A percentile compares a stretch with the other conserved stretches of the same genome.
Evolutionary conservation across 2,329 filamentous ascomycete species (phyloP).

Genomic region (Ophiocordyceps camponoti-saundersi): DNA sequence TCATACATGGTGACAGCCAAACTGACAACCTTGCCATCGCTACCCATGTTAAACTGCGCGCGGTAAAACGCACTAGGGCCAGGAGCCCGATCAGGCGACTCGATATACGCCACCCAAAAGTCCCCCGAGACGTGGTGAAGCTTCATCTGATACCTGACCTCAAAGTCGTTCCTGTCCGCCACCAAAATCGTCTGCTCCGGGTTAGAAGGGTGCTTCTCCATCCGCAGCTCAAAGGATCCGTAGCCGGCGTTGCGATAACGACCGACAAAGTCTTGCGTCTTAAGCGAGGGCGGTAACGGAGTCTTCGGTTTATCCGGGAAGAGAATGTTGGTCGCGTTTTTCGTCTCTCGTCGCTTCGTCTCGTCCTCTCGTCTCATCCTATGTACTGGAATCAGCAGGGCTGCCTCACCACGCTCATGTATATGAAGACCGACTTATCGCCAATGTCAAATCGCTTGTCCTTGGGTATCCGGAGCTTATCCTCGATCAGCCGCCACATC

Average conservation of each 20-base stretch:
- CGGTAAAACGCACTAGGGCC: constrained; percentile 1
- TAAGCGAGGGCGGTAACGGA: constrained; percentile 17
- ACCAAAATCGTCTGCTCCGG: constrained; percentile 7
- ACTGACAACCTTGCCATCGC: background rate
- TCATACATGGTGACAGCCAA: background rate
- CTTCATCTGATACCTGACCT: constrained; percentile 5
- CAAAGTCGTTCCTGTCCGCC: constrained; percentile 6
- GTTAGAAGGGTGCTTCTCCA: constrained; percentile 3
- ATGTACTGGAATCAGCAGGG: background rate
- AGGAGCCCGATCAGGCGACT: background rate
- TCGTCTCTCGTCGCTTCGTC: constrained; percentile 8
- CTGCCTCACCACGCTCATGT: no score
- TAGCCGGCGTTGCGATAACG: constrained; percentile 27
- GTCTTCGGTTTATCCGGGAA: constrained; percentile 20
- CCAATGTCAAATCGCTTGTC: constrained; percentile 7
- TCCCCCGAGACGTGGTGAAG: constrained; percentile 12
- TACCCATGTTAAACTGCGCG: constrained; percentile 3
- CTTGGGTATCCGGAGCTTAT: constrained; percentile 9
- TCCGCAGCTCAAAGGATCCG: constrained; percentile 7
- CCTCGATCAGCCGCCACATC: constrained; percentile 12
- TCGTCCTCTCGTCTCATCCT: background rate
- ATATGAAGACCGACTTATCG: constrained; percentile 3
- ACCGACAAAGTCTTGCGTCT: constrained; percentile 16
- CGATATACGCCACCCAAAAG: constrained; percentile 9
- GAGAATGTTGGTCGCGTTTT: constrained; percentile 12